phyloP scores from a whole-genome alignment of 768 basidiomycete species.

The Lentinus brumalis region DNA sequence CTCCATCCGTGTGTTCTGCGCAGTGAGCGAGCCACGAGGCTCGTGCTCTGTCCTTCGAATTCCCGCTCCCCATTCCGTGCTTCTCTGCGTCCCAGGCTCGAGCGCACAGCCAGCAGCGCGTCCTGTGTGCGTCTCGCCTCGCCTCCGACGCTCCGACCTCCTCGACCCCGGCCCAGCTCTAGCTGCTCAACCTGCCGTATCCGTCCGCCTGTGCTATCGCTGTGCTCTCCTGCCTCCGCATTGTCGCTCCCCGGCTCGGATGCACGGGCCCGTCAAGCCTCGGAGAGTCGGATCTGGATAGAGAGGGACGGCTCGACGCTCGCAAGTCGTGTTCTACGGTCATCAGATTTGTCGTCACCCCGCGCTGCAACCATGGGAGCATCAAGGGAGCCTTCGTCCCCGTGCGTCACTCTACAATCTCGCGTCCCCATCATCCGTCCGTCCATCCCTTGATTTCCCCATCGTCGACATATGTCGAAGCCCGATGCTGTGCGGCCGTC shows the following conservation, averaged over 20 bases:
- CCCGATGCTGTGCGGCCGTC: conserved; percentile 6
- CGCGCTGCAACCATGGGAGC: too few species aligned
- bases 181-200: not conserved
- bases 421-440: not conserved
- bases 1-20: not conserved
- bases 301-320: not conserved
- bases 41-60: not conserved
- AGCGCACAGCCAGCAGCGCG: not conserved
- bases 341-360: too few species aligned
- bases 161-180: not conserved
- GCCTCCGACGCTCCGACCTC: not conserved
- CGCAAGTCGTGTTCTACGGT: not conserved
- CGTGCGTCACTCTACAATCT: too few species aligned
- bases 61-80: conserved; percentile 4
- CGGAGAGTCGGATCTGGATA: not conserved
- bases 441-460: not conserved
- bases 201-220: not conserved
- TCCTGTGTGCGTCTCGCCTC: not conserved
- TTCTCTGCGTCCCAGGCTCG: not conserved
- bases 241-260: too few species aligned
- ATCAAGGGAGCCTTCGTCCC: too few species aligned
- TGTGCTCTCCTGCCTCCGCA: not conserved
- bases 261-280: conserved; percentile 6
- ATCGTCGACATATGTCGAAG: not conserved
- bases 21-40: not conserved